Conservation (phyloP, 169 alveolate genomes). For the Plasmodium billcollinsi region DNA sequence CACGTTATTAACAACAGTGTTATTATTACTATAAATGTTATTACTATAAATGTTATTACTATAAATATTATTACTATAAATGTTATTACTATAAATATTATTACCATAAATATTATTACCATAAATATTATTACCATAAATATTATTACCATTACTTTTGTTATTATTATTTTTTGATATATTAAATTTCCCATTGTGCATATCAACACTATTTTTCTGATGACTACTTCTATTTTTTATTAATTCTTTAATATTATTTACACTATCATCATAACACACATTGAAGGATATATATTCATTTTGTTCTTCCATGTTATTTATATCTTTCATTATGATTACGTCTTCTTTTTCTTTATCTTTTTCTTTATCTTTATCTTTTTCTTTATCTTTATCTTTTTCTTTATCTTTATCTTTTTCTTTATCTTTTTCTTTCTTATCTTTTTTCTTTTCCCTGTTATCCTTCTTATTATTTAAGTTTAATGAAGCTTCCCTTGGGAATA, state of each 20-base stretch:
- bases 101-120: not conserved
- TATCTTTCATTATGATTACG: not conserved
- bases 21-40: not conserved
- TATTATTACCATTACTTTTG: too few species aligned
- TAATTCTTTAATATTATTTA: slow-evolving; percentile 39
- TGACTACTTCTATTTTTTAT: slow-evolving; percentile 29
- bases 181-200: not conserved
- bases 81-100: not conserved
- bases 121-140: too few species aligned
- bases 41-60: not conserved
- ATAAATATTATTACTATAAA: not conserved
- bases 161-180: too few species aligned
- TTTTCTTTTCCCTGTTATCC: not conserved
- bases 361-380: slow-evolving; percentile 7
- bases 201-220: not conserved
- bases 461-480: not conserved
- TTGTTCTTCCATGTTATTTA: slow-evolving; percentile 4
- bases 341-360: slow-evolving; percentile 4
- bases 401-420: slow-evolving; percentile 2
- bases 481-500: not conserved
- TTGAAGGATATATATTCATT: slow-evolving; percentile 55
- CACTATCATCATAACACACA: slow-evolving; percentile 32
- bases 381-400: slow-evolving; percentile 1
- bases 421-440: not conserved
- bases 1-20: not conserved